A percentile compares a stretch with the other conserved stretches of the same genome.
These are phyloP conservation scores for Peziza echinospora DNA, from an alignment of 495 filamentous ascomycete species.

Conservation along the genomic window DNA sequence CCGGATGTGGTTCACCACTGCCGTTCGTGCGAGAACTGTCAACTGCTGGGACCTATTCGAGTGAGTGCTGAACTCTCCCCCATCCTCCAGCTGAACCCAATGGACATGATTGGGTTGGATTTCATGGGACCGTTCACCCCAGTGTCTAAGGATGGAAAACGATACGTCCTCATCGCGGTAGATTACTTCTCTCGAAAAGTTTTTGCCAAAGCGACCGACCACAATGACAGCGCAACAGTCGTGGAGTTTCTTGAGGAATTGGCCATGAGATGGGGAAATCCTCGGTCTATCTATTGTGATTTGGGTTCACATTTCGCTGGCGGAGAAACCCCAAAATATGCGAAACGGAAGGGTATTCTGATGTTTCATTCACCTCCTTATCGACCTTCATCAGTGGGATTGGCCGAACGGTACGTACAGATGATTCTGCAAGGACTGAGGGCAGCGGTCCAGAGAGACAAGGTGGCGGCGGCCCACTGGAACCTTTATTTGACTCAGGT, in stretches of 20 bases:
- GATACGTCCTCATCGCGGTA: constrained; percentile 2
- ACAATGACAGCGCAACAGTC: too few relatives aligned
- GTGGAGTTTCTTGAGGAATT: too few relatives aligned
- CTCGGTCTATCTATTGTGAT: not conserved
- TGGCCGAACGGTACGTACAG: constrained; percentile 1
- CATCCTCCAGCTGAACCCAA: constrained; percentile 1
- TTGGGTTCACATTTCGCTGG: not conserved
- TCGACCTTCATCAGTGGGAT: not conserved
- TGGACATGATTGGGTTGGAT: constrained; percentile 2
- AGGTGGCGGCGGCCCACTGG: not conserved
- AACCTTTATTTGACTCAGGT: not conserved
- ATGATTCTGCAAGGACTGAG: not conserved
- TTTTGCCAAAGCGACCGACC: not conserved
- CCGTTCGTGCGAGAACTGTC: not conserved
- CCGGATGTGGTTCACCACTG: not conserved
- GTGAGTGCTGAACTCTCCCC: not conserved
- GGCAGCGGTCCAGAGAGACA: not conserved
- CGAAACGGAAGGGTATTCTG: not conserved
- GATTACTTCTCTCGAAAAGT: constrained; percentile 4
- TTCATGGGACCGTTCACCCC: not conserved
- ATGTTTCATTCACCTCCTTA: not conserved
- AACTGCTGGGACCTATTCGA: not conserved
- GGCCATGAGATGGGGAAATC: too few relatives aligned
- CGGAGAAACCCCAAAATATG: not conserved
- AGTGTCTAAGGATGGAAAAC: not conserved